Conservation (phyloP, 371 early-diverging fungal species). For the Parasitella parasitica region DNA sequence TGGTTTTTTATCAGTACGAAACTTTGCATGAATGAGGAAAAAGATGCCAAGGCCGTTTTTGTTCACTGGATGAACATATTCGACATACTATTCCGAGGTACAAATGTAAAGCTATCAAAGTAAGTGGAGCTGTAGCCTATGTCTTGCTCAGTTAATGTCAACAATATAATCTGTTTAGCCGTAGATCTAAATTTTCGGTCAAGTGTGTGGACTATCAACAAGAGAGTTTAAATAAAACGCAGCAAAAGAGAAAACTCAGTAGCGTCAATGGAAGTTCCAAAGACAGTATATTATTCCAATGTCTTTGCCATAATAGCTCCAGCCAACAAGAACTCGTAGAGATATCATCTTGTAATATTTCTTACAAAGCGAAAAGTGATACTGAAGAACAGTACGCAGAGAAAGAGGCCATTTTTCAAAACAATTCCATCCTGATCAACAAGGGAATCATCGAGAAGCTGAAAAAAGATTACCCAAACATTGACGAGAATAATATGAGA, state of each 20-base stretch:
- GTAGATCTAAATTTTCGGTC: neutral
- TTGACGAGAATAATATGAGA: neutral
- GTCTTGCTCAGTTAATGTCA: no score
- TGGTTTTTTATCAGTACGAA: neutral
- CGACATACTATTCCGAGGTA: slow-evolving; percentile 10
- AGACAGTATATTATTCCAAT: slow-evolving; percentile 6
- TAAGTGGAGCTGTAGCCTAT: neutral
- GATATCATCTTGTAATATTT: neutral
- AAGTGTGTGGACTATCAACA: neutral
- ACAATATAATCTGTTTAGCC: neutral
- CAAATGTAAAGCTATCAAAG: slow-evolving; percentile 10
- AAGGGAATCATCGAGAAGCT: neutral
- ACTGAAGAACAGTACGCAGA: neutral
- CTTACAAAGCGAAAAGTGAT: neutral
- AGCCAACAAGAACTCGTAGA: neutral
- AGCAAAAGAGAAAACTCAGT: neutral
- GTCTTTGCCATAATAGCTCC: neutral
- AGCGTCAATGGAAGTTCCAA: neutral
- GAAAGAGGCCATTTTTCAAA: neutral
- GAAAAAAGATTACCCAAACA: neutral
- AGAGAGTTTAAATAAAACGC: neutral
- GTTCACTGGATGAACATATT: slow-evolving; percentile 1
- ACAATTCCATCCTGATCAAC: neutral
- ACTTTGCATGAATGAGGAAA: neutral
- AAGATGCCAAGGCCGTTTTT: neutral